phyloP scores from a whole-genome alignment of 228 moss, liverwort and hornwort species.

The Sphagnum magellanicum region DNA sequence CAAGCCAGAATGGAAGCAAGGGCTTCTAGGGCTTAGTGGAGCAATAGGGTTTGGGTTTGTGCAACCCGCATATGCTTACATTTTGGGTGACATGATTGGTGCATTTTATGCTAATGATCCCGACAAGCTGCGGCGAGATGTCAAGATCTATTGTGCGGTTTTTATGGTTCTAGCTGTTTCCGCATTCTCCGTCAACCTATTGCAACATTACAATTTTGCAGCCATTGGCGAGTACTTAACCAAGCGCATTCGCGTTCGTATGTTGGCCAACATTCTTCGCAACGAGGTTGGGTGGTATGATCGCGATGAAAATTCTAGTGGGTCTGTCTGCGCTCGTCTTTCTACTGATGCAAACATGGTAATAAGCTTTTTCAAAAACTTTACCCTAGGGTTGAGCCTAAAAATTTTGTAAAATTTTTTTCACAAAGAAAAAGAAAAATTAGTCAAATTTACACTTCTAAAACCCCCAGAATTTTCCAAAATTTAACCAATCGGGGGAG shows the following conservation, averaged over 20 bases:
- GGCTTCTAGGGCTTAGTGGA: constrained; percentile 13
- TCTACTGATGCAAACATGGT: constrained; percentile 18
- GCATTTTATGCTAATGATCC: background rate
- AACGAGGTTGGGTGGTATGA: constrained; percentile 29
- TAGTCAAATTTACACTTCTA: too few species aligned
- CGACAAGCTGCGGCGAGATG: background rate
- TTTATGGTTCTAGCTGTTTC: constrained; percentile 9
- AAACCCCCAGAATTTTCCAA: too few species aligned
- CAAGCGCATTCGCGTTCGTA: constrained; percentile 13
- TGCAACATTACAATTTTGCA: constrained; percentile 34
- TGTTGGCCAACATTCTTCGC: constrained; percentile 16
- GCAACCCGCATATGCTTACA: constrained; percentile 13
- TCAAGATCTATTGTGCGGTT: constrained; percentile 3
- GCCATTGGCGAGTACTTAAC: constrained; percentile 32
- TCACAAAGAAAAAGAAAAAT: too few species aligned
- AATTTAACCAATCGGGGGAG: too few species aligned
- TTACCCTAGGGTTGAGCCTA: too few species aligned
- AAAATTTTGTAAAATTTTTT: too few species aligned
- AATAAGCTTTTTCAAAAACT: too few species aligned
- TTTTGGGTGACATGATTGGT: constrained; percentile 5
- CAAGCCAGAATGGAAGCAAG: constrained; percentile 30
- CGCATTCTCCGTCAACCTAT: constrained; percentile 2
- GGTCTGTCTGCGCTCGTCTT: constrained; percentile 8
- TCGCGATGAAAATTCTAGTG: constrained; percentile 14
- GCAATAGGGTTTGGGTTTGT: constrained; percentile 10